Base-by-base conservation (phyloP, 73 alveolate species). In the Blepharisma stoltei region DNA sequence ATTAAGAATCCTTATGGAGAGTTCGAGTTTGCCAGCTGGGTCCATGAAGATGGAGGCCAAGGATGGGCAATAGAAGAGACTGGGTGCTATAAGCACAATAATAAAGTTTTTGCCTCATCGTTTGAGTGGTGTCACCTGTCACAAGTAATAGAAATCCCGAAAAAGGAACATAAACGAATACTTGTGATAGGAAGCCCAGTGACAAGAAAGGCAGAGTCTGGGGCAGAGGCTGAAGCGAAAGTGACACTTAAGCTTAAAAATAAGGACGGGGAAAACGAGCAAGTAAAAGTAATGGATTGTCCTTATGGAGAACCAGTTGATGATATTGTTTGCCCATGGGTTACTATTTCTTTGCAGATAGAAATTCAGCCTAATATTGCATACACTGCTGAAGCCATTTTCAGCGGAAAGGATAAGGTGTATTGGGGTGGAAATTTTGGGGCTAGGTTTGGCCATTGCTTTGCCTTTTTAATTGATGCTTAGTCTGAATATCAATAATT, bases 381-480 rank as follows among this genome's bases (percentile, higher is more conserved):
- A 60, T n/a, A 8, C 5, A 38, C 73, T 60, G 73, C 14, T 60
- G 37, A 14, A 5, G 73, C 37, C 18, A 32, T 32, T 32, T 60
- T 60, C 46, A 60, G 73, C 14, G 73, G 73, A 2, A 60, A 60
- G 73, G 73, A 60, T 25, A 60, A n/a, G 14, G 18, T 14, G 73
- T 60, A 18, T 60, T 60, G 73, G 73, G 73, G 46, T 20, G 73
- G 73, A 25, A 14, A n/a, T 60, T 60, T 14, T 60, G 73, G 73
- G 5, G 73, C 73, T n/a, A 60, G 73, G 5, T 60, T 60, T 60
- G 73, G 73, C 37, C 45, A 60, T 60, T 60, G 73, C 73, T 60
- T 60, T 60, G 73, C 73, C n/a, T 50, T 32, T 32, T 32, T 32
- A 32, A 32, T 32, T 32, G 41, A 32, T 32, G 41, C 41, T 32